Conservation (phyloP, 306 rosid species). For the Gastrolobium villosum region DNA sequence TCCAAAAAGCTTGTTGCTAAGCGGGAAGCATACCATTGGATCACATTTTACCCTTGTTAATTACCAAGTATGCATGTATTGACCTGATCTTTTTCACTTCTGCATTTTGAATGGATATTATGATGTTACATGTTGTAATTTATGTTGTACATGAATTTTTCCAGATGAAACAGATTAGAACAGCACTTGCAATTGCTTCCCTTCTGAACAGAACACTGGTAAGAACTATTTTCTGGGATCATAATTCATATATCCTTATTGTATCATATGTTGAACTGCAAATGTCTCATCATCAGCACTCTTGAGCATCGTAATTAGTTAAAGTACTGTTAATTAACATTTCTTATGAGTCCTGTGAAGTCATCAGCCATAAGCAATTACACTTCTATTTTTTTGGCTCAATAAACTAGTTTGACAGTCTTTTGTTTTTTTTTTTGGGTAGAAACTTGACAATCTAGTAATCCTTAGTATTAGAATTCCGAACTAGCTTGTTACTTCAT, state of each 20-base stretch:
- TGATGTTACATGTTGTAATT: slow-evolving; percentile 34
- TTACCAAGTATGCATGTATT: slow-evolving; percentile 82
- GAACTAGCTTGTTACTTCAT: slow-evolving; percentile 25
- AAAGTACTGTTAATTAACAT: neutral
- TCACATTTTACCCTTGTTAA: slow-evolving; percentile 87
- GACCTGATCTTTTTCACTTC: slow-evolving; percentile 54
- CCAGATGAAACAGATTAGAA: slow-evolving; percentile 93
- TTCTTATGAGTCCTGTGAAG: neutral
- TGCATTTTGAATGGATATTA: slow-evolving; percentile 49
- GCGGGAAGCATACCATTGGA: slow-evolving; percentile 72
- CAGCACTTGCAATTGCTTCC: slow-evolving; percentile 91
- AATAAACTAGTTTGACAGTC: slow-evolving; percentile 14
- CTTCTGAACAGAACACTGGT: slow-evolving; percentile 93
- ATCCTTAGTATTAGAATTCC: slow-evolving; percentile 7
- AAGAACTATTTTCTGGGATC: slow-evolving; percentile 53
- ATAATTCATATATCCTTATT: slow-evolving; percentile 1
- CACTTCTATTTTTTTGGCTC: slow-evolving; percentile 6
- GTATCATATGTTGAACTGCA: slow-evolving; percentile 15
- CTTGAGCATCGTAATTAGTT: neutral
- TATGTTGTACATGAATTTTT: slow-evolving; percentile 45
- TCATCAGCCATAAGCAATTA: slow-evolving; percentile 23
- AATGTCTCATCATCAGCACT: slow-evolving; percentile 23
- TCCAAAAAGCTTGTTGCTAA: slow-evolving; percentile 78
- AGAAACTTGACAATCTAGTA: neutral
- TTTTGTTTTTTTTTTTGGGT: neutral